These are phyloP conservation scores for Rhinocladiella similis DNA, from an alignment of 2,329 filamentous ascomycete genomes.

Conservation along the genomic window DNA sequence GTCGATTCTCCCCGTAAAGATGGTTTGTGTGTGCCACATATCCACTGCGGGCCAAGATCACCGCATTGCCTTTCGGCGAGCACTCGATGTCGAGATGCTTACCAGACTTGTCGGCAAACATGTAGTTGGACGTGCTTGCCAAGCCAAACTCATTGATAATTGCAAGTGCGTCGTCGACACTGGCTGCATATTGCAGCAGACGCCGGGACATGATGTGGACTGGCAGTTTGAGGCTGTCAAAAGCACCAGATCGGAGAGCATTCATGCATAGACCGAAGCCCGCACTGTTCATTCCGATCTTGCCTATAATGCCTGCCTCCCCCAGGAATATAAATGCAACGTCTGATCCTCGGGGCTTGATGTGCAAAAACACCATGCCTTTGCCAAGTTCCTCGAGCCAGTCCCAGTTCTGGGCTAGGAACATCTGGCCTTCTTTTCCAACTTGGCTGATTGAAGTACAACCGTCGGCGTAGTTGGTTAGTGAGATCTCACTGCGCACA, in stretches of 20 bases:
- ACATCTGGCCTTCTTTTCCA: slow-evolving; percentile 3
- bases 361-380: slow-evolving; percentile 6
- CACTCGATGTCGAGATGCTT: slow-evolving; percentile 10
- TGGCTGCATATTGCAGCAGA: slow-evolving; percentile 12
- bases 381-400: slow-evolving; percentile 29
- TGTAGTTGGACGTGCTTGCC: slow-evolving; percentile 7
- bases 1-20: slow-evolving; percentile 9
- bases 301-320: slow-evolving; percentile 32
- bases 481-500: slow-evolving; percentile 11
- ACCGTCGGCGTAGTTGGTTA: slow-evolving; percentile 12
- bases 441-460: slow-evolving; percentile 8
- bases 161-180: slow-evolving; percentile 2
- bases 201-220: slow-evolving; percentile 13
- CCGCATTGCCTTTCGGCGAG: not conserved
- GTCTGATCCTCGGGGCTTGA: slow-evolving; percentile 1
- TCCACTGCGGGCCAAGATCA: slow-evolving; percentile 1
- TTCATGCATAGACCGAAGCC: slow-evolving; percentile 13
- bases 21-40: slow-evolving; percentile 15
- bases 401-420: slow-evolving; percentile 35
- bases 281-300: slow-evolving; percentile 10
- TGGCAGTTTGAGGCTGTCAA: slow-evolving; percentile 3
- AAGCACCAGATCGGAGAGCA: slow-evolving; percentile 2
- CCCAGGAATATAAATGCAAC: slow-evolving; percentile 28
- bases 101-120: slow-evolving; percentile 3
- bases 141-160: slow-evolving; percentile 8